phyloP scores from a whole-genome alignment of 257 asterid species.

The Paulownia fortunei region DNA sequence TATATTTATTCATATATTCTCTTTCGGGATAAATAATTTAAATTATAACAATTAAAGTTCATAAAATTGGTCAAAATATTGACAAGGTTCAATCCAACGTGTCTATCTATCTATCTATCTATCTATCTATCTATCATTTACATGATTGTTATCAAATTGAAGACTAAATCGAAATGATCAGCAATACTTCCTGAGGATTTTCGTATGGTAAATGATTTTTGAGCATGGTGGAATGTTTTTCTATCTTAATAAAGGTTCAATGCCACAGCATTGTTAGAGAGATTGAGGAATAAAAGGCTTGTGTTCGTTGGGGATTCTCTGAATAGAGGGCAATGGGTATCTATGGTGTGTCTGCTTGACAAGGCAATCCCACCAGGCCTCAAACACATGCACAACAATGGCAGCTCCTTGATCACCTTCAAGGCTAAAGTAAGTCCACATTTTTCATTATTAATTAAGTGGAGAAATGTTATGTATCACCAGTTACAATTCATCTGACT shows the following conservation, averaged over 20 bases:
- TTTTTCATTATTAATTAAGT: neutral
- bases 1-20: too few species aligned
- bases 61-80: neutral
- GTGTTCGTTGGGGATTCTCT: conserved; percentile 92
- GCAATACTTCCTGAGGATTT: too few species aligned
- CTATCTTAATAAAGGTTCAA: conserved; percentile 72
- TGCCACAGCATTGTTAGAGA: conserved; percentile 73
- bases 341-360: conserved; percentile 85
- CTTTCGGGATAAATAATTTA: too few species aligned
- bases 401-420: conserved; percentile 82
- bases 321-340: conserved; percentile 93
- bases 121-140: too few species aligned
- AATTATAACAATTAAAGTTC: neutral
- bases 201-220: conserved; percentile 35
- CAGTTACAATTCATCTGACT: too few species aligned
- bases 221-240: too few species aligned
- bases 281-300: conserved; percentile 77
- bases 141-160: too few species aligned
- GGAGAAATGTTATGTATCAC: too few species aligned
- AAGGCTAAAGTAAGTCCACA: conserved; percentile 59
- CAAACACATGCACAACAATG: conserved; percentile 69
- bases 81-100: neutral
- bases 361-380: conserved; percentile 56
- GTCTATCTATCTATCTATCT: too few species aligned
- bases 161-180: too few species aligned